Base-by-base conservation (phyloP, 75 land plant genomes). In the Pinus albicaulis region DNA sequence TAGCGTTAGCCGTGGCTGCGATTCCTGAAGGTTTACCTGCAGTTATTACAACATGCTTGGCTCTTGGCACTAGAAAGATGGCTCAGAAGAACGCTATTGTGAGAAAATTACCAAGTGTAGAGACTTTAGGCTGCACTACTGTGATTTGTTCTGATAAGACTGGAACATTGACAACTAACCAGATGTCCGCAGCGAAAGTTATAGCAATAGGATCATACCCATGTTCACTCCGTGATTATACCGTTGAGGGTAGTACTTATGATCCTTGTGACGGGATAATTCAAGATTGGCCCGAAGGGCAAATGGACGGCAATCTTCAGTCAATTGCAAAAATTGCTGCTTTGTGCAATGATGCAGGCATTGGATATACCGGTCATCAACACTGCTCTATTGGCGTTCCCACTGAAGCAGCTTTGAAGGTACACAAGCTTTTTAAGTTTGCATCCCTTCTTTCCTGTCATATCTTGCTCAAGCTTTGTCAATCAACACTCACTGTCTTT, bases 21-120 rank as follows among this genome's bases (percentile, higher is more conserved):
- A 95, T 95, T 31, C 95, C 98, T n/a, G 98, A 95, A 78, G 98
- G 98, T 26, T 84, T 95, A 17, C 98, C 98, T 63, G 93, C 98
- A 31, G 95, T 95, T 5, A 95, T 95, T 25, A 92, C 98, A 11
- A 95, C 98, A 19, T 92, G 93, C 61, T 77, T 95, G 56, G 98
- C 98, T 26, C 78, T 95, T 58, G 98, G 98, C 26, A 95, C 98
- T 3, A 76, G 88, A 66, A 95, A 95, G 76, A 95, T 95, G 98
- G 98, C 95, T 3, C 86, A 91, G 59, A 95, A 95, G 73, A 90
- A 95, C 74, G 98, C 98, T 16, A 87, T 95, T 60, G 95, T 95
- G 17, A 69, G 98, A 44, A 92, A 92, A 81, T 91, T 95, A 59
- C 98, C 98, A 5, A 92, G 96, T 69, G 98, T 95, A 11, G 98